Conservation (phyloP, 371 early-diverging fungal species). For the Ordospora colligata region DNA sequence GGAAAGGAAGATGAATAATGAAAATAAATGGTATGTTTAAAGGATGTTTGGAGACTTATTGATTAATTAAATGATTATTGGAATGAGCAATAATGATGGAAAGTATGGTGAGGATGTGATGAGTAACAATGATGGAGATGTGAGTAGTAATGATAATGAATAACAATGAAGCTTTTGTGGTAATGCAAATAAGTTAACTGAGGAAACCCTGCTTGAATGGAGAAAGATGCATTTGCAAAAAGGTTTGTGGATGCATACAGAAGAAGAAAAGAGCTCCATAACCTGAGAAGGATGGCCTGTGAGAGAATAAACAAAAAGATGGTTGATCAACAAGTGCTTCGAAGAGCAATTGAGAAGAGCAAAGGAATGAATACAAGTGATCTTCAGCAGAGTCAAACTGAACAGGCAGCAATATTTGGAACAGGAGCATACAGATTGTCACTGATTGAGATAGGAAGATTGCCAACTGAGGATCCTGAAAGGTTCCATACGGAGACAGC, state of each 20-base stretch:
- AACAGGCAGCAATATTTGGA: constrained; percentile 7
- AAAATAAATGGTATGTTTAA: too few relatives aligned
- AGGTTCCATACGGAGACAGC: constrained; percentile 35
- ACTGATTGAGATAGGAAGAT: constrained; percentile 33
- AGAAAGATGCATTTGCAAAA: background rate
- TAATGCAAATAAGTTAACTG: too few relatives aligned
- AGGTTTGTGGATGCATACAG: constrained; percentile 4
- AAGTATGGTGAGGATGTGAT: too few relatives aligned
- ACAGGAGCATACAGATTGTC: background rate
- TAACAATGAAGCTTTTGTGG: too few relatives aligned
- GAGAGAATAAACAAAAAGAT: background rate
- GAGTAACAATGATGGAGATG: too few relatives aligned
- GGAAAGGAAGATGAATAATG: background rate
- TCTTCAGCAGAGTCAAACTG: background rate
- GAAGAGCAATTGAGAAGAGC: background rate
- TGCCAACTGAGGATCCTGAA: constrained; percentile 37
- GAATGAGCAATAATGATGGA: too few relatives aligned
- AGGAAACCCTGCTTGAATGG: background rate
- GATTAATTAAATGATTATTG: too few relatives aligned
- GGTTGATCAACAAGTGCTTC: background rate
- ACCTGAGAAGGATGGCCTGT: background rate
- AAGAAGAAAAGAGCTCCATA: background rate
- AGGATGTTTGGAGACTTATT: too few relatives aligned
- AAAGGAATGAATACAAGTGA: background rate
- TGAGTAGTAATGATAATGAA: too few relatives aligned